These are phyloP conservation scores for Xylaria longipes DNA, from an alignment of 495 filamentous ascomycete species.

Conservation along the genomic window DNA sequence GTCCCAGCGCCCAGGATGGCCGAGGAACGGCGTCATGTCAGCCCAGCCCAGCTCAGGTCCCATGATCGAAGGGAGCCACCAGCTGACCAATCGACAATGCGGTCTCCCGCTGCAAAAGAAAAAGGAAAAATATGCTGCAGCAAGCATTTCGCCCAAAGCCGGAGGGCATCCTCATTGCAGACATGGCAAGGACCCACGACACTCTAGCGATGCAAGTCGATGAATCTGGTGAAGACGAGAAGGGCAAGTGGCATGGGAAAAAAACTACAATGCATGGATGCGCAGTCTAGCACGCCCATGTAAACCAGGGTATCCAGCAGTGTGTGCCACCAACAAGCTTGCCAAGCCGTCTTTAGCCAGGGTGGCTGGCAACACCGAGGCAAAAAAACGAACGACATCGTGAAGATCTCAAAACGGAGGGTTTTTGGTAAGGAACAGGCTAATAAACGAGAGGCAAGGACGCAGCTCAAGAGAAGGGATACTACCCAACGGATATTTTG, in stretches of 20 bases:
- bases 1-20: constrained; percentile 22
- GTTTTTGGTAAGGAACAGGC: neutral
- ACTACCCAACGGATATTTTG: constrained; percentile 3
- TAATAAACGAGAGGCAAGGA: neutral
- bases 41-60: constrained; percentile 8
- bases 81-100: constrained; percentile 39
- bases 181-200: constrained; percentile 9
- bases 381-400: constrained; percentile 12
- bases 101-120: constrained; percentile 30
- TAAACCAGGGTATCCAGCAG: constrained; percentile 6
- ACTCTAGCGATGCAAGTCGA: constrained; percentile 36
- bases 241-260: constrained; percentile 33
- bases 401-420: neutral
- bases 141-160: constrained; percentile 27
- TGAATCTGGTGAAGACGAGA: constrained; percentile 35
- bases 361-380: constrained; percentile 11
- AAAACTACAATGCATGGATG: constrained; percentile 39
- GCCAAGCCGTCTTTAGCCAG: constrained; percentile 18
- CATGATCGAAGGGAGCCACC: constrained; percentile 37
- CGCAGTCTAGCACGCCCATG: neutral
- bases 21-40: constrained; percentile 6
- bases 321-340: constrained; percentile 21
- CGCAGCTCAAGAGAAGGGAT: constrained; percentile 1
- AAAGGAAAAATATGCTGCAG: constrained; percentile 30
- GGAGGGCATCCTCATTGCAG: neutral